Evolutionary conservation across 2,329 filamentous ascomycete species (phyloP), one percentile per base, ranked within the genome.

Genomic region (Curvularia spicifera): DNA sequence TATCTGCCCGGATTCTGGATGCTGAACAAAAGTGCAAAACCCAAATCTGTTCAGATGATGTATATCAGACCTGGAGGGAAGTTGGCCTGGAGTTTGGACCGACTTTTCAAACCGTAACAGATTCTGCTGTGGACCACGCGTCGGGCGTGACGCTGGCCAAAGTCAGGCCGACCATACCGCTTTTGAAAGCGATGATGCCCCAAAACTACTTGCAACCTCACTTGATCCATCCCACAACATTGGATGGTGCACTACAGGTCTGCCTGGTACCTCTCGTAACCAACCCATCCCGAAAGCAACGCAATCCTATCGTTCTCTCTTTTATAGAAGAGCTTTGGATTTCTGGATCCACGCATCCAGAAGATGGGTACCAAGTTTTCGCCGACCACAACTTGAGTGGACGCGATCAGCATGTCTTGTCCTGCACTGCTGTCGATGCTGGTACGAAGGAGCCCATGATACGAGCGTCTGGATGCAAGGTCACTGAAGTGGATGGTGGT

Each of bases 161-260:
- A 22, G 9, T 42, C 39, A 24, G 10, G 39, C 18, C 18, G 18
- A 42, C 39, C 18, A n/a, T 42, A 20, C 39, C 39, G 20, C 39
- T 42, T 24, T 10, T 42, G 39, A 42, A 12, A 24, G 7, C 18
- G 2, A 9, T 42, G 39, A 42, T 42, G 39, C 39, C 39, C 10
- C 18, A 20, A 1, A 42, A 42, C 9, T 42, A 22, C 18, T 20
- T 42, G 18, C 39, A 43, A 37, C 40, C 37, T 15, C 49, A 43
- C 22, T 6, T 39, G 26, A 51, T 51, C 12, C 49, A 51, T 18
- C 49, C 49, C 7, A 51, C 49, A 37, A 51, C 49, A n/a, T 33
- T 51, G 18, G 49, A 51, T 28, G 49, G 49, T 26, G 22, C 24
- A 31, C 20, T 51, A 26, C 39, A 42, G 4, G 39, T n/a, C 18